Evolutionary conservation across 192 early-diverging fungal species (phyloP).

Genomic region (Haplosporangium gracile): DNA sequence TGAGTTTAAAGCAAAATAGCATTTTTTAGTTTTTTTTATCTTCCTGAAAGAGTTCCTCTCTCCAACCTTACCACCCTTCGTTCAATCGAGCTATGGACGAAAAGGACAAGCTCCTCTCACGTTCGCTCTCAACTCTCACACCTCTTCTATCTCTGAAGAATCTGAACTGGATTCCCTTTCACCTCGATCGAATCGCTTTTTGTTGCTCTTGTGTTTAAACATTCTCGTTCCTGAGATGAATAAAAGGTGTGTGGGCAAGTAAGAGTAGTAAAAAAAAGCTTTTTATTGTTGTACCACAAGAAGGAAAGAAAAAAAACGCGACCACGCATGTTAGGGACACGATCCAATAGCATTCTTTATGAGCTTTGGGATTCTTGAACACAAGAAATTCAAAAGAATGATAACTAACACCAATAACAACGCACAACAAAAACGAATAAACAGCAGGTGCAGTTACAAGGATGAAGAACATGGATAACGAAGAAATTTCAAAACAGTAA

Average conservation of each 20-base stretch:
- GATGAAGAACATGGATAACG: not conserved
- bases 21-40: not conserved
- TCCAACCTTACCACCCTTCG: not conserved
- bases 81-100: not conserved
- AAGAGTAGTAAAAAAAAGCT: not conserved
- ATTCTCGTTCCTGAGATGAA: not conserved
- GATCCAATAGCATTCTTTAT: not conserved
- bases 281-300: not conserved
- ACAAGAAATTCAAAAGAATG: not conserved
- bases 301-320: not conserved
- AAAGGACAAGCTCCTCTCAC: too few relatives aligned
- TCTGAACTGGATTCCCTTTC: not conserved
- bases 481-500: too few relatives aligned
- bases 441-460: not conserved
- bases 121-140: too few relatives aligned
- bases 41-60: not conserved
- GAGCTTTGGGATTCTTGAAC: not conserved
- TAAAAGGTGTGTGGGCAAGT: not conserved
- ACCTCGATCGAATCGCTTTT: not conserved
- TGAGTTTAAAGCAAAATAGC: constrained; percentile 7
- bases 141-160: too few relatives aligned
- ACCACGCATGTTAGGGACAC: not conserved
- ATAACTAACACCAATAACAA: too few relatives aligned
- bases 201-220: not conserved
- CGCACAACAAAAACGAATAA: not conserved